A percentile compares a stretch with the other conserved stretches of the same genome.
Conservation (phyloP, 176 grass and related monocot species). For the Zoysia pacifica region DNA sequence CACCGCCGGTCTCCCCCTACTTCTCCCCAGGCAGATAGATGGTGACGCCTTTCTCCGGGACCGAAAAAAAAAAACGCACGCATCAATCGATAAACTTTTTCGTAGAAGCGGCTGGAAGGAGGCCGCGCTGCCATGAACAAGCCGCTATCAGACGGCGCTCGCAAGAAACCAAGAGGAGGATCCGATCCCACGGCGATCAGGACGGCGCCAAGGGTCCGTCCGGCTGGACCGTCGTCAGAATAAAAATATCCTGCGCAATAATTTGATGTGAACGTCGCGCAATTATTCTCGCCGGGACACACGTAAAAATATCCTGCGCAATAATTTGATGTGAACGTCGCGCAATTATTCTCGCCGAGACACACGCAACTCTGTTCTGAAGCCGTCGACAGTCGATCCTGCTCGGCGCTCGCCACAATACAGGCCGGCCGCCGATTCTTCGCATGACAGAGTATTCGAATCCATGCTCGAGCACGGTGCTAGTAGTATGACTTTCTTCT, state of each 20-base stretch:
- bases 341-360: slow-evolving; percentile 6
- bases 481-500: too few relatives aligned
- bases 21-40: too few relatives aligned
- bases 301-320: not conserved
- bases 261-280: not conserved
- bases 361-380: too few relatives aligned
- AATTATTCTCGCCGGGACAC: slow-evolving; percentile 9
- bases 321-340: slow-evolving; percentile 7
- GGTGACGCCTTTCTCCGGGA: not conserved
- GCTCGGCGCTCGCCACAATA: too few relatives aligned
- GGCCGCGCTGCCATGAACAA: not conserved
- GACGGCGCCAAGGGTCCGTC: not conserved
- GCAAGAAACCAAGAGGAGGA: not conserved
- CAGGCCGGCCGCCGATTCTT: too few relatives aligned
- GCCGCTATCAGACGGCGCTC: not conserved
- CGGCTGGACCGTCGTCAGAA: not conserved
- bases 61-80: not conserved
- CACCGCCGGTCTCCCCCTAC: not conserved
- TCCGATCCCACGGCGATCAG: not conserved
- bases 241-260: slow-evolving; percentile 7
- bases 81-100: too few relatives aligned
- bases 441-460: too few relatives aligned
- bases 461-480: too few relatives aligned
- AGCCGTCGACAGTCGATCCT: too few relatives aligned
- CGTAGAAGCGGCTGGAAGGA: too few relatives aligned